These are phyloP conservation scores for Apium graveolens DNA, from an alignment of 129 eudicot species.

Conservation along the genomic window DNA sequence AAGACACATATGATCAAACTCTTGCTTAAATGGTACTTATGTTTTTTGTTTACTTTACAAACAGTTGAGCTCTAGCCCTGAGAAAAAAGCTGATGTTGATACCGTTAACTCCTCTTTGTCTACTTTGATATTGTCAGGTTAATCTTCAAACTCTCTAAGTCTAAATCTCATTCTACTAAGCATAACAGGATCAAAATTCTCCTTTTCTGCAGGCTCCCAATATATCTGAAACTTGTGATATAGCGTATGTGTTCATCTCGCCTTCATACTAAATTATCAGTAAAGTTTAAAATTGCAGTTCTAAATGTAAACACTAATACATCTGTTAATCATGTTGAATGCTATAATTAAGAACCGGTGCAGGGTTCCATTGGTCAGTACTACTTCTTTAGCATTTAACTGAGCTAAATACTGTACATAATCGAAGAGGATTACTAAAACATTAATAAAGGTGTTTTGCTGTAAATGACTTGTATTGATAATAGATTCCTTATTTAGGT, in stretches of 20 bases:
- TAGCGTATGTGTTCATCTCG: background rate
- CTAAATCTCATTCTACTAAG: background rate
- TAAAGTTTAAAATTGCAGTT: background rate
- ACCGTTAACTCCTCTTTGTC: conserved; percentile 56
- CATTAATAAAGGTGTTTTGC: background rate
- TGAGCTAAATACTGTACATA: background rate
- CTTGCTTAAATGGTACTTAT: background rate
- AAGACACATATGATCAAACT: background rate
- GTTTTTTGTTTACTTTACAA: conserved; percentile 9
- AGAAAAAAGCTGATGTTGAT: conserved; percentile 68
- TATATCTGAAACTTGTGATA: background rate
- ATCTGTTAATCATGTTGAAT: too few species aligned
- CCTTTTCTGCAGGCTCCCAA: background rate
- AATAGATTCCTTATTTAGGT: background rate
- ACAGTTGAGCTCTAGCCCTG: conserved; percentile 78
- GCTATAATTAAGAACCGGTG: too few species aligned
- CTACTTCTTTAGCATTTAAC: background rate
- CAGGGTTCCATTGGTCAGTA: too few species aligned
- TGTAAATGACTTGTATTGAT: background rate
- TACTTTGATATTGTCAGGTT: conserved; percentile 77
- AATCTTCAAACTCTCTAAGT: background rate
- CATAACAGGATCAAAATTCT: background rate
- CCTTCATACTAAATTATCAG: too few species aligned
- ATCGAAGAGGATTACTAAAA: background rate
- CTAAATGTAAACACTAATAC: too few species aligned